Conservation (phyloP, 352 stramenopile species). For the Phytophthora hibernalis region DNA sequence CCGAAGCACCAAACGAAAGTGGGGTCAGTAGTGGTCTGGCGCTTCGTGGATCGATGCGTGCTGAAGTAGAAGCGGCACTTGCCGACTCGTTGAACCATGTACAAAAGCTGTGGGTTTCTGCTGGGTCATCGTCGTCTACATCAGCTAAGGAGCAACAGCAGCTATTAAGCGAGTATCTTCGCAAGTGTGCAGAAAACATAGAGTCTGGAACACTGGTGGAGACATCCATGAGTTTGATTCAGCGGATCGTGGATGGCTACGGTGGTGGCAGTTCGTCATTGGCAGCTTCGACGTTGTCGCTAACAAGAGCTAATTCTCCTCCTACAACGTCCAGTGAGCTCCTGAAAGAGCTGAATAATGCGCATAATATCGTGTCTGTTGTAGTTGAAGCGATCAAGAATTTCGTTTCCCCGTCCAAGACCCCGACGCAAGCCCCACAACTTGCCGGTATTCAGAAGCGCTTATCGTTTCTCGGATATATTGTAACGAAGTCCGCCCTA, state of each 20-base stretch:
- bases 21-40: constrained; percentile 5
- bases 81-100: constrained; percentile 79
- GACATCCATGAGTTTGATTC: constrained; percentile 82
- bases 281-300: constrained; percentile 49
- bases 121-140: constrained; percentile 49
- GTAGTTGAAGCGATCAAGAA: constrained; percentile 65
- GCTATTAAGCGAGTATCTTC: constrained; percentile 73
- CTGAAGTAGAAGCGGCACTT: constrained; percentile 64
- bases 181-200: constrained; percentile 80
- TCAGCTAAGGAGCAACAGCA: constrained; percentile 79
- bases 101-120: constrained; percentile 65
- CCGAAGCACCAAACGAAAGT: constrained; percentile 26
- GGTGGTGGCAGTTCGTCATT: constrained; percentile 41
- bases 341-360: constrained; percentile 73
- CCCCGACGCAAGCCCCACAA: constrained; percentile 13
- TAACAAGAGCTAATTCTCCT: constrained; percentile 43
- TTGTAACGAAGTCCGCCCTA: constrained; percentile 78
- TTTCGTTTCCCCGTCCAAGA: constrained; percentile 40
- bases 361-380: constrained; percentile 62
- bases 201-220: constrained; percentile 59
- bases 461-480: constrained; percentile 78
- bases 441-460: constrained; percentile 46
- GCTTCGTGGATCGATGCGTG: constrained; percentile 47
- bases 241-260: constrained; percentile 67
- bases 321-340: constrained; percentile 57